Evolutionary conservation across 352 stramenopile genomes (phyloP).

Genomic region (Plasmopara muralis): DNA sequence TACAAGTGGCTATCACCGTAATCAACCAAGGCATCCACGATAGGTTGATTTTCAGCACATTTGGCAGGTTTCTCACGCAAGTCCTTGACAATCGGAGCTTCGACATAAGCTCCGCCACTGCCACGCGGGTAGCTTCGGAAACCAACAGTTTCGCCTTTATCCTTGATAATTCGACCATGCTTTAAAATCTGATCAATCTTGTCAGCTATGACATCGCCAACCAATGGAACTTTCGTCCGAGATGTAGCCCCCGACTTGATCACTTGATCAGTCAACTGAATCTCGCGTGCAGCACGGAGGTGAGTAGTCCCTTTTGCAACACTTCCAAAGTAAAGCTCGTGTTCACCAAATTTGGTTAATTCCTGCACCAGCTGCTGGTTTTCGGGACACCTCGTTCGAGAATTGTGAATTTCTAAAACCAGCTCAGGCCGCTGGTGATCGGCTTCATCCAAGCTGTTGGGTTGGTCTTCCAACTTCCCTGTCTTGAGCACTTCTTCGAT

Average conservation of each 20-base stretch:
- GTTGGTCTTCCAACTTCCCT: constrained; percentile 47
- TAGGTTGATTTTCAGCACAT: constrained; percentile 52
- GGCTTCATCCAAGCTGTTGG: constrained; percentile 30
- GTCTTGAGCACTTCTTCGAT: constrained; percentile 51
- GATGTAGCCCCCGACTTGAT: constrained; percentile 49
- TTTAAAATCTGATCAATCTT: constrained; percentile 77
- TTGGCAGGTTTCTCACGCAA: constrained; percentile 50
- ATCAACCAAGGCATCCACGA: constrained; percentile 58
- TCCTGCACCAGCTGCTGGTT: constrained; percentile 64
- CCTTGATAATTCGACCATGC: constrained; percentile 56
- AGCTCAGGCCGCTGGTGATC: constrained; percentile 34
- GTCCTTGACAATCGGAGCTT: constrained; percentile 65
- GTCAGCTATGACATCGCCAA: constrained; percentile 62
- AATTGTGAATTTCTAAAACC: constrained; percentile 41
- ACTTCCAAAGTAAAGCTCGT: constrained; percentile 67
- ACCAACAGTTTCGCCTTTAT: constrained; percentile 17
- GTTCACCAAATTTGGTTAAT: constrained; percentile 58
- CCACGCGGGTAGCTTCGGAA: constrained; percentile 21
- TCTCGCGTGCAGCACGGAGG: constrained; percentile 51
- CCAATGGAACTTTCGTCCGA: constrained; percentile 36
- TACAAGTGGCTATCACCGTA: constrained; percentile 72
- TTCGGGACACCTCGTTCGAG: constrained; percentile 37
- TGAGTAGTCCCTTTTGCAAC: constrained; percentile 64
- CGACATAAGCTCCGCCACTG: constrained; percentile 17
- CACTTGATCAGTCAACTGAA: constrained; percentile 42